Percentiles rank a stretch among this genome's conserved stretches.
phyloP scores from a whole-genome alignment of 805 yeast species.

The Kregervanrija delftensis region DNA sequence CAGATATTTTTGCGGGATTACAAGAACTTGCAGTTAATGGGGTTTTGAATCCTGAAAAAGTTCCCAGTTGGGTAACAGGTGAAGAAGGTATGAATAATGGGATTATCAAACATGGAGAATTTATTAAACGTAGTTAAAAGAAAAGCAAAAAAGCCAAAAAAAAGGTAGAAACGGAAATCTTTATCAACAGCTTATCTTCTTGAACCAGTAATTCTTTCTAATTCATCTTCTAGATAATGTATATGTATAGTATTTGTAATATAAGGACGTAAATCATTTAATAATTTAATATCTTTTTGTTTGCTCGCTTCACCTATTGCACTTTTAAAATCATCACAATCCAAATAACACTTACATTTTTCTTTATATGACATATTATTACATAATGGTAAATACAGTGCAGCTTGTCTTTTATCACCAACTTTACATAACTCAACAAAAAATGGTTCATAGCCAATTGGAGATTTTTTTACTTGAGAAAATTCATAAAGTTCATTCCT shows the following conservation, averaged over 20 bases:
- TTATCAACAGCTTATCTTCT: constrained; percentile 1
- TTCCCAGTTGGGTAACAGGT: constrained; percentile 78
- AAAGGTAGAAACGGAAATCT: too few relatives aligned
- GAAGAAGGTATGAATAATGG: constrained; percentile 58
- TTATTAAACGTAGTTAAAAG: constrained; percentile 4
- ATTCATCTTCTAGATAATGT: constrained; percentile 16
- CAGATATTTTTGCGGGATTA: constrained; percentile 72
- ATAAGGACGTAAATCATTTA: constrained; percentile 10
- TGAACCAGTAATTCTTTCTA: constrained; percentile 16
- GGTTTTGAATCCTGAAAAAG: constrained; percentile 41
- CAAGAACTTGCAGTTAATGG: constrained; percentile 55
- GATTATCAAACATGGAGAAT: constrained; percentile 31
- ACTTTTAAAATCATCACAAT: constrained; percentile 42
- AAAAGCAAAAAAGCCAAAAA: too few relatives aligned
- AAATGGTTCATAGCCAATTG: constrained; percentile 67
- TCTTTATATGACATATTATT: constrained; percentile 36
- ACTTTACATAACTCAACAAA: constrained; percentile 44
- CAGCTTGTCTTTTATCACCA: constrained; percentile 55
- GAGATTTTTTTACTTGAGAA: constrained; percentile 41
- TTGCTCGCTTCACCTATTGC: constrained; percentile 46
- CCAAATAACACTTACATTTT: constrained; percentile 42
- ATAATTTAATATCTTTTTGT: constrained; percentile 33
- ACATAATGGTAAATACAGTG: constrained; percentile 51
- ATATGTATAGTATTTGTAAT: constrained; percentile 10
- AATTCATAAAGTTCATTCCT: constrained; percentile 46